These are phyloP conservation scores for Senecio squalidus DNA, from an alignment of 140 eudicot species.

Conservation along the genomic window DNA sequence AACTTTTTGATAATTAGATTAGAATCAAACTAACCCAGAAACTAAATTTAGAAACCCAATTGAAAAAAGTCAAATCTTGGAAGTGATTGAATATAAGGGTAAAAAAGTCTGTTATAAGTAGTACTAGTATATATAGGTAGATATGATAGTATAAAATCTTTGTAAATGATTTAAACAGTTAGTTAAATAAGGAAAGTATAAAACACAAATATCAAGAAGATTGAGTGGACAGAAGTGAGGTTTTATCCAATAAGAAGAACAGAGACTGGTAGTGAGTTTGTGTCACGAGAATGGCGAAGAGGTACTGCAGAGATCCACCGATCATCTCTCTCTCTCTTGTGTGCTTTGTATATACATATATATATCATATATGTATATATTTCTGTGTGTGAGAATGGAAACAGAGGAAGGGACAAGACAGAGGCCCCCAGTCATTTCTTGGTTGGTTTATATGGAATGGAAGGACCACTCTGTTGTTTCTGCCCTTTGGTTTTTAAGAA, in stretches of 20 bases:
- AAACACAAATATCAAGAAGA: slow-evolving; percentile 12
- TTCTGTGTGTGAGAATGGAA: slow-evolving; percentile 14
- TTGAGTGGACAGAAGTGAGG: slow-evolving; percentile 31
- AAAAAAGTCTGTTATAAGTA: background rate
- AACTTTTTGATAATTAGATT: slow-evolving; percentile 5
- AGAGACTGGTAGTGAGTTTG: slow-evolving; percentile 11
- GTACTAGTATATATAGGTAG: background rate
- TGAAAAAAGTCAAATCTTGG: slow-evolving; percentile 19
- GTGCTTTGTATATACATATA: background rate
- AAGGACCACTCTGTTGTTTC: slow-evolving; percentile 44
- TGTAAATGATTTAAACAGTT: background rate
- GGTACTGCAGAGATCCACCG: slow-evolving; percentile 26
- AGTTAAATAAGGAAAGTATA: slow-evolving; percentile 24
- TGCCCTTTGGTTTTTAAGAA: slow-evolving; percentile 10
- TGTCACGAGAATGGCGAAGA: slow-evolving; percentile 36
- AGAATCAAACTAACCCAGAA: slow-evolving; percentile 12
- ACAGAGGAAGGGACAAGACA: slow-evolving; percentile 37
- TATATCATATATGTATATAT: slow-evolving; percentile 11
- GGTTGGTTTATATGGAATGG: too few species aligned
- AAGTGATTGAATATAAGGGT: slow-evolving; percentile 10
- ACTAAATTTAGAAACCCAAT: background rate
- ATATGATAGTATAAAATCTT: too few species aligned
- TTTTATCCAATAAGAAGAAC: slow-evolving; percentile 26
- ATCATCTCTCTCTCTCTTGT: background rate
- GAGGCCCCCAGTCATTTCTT: slow-evolving; percentile 24